These are phyloP conservation scores for Fraxinus ornus DNA, from an alignment of 305 asterid species.

Conservation along the genomic window DNA sequence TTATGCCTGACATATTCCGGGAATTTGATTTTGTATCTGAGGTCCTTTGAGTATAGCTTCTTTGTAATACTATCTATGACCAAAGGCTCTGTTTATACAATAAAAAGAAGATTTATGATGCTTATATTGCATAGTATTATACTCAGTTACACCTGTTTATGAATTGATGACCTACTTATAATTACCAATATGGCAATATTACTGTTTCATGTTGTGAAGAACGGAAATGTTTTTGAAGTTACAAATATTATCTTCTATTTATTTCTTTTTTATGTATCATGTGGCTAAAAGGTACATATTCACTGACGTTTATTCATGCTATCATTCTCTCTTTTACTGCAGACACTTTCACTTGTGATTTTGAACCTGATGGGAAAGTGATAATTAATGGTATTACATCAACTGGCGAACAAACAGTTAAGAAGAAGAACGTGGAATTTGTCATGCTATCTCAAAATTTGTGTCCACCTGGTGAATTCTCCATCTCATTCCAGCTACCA, in stretches of 20 bases:
- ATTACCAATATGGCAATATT: not conserved
- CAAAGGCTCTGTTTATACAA: not conserved
- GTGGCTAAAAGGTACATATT: constrained; percentile 17
- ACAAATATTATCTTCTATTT: not conserved
- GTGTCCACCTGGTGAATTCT: constrained; percentile 29
- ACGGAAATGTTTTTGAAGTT: not conserved
- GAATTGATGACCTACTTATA: not conserved
- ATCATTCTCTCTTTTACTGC: not conserved
- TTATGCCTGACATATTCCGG: not conserved
- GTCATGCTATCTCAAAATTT: not conserved
- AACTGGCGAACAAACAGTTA: not conserved
- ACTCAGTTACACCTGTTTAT: not conserved
- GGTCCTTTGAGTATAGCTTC: not conserved
- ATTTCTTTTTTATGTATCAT: not conserved
- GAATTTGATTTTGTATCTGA: not conserved
- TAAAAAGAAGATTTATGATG: not conserved
- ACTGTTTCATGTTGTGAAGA: not conserved
- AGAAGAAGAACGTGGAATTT: not conserved
- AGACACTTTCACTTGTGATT: not conserved
- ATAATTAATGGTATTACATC: not conserved
- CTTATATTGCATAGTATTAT: not conserved
- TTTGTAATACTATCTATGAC: not conserved
- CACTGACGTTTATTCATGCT: not conserved
- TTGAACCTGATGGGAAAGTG: constrained; percentile 1
- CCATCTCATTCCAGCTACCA: constrained; percentile 28